Evolutionary conservation across 108 stramenopile genomes (phyloP), one percentile per base, ranked within the genome.

Genomic region (Mediolabrus comicus): DNA sequence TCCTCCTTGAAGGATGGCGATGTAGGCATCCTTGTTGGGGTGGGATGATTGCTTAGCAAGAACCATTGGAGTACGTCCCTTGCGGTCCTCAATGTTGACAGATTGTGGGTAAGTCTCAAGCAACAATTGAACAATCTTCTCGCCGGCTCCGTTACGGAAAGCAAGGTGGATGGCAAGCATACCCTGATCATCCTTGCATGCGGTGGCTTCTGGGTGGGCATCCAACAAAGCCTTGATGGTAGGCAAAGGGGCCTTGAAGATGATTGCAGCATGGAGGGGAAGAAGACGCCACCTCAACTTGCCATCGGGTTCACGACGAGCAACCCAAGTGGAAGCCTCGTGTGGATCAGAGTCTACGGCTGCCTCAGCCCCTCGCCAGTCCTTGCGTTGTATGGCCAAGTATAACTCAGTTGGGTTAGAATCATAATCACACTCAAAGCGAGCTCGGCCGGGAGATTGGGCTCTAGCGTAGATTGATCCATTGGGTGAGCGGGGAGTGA

Each of bases 91-190:
- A 9, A 92, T 80, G 13, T 91, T 83, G 25, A 90, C 72, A 36
- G 89, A 86, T 46, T 91, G 76, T 17, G 94, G 94, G 53, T 80
- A 91, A 4, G 91, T 87, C 39, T 77, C 56, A 53, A 92, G 82
- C 27, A 95, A 65, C 29, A 86, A 26, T 25, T 85, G 67, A 31
- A 89, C 85, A 32, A 83, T 62, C 6, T 62, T 65, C 32, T 82
- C 87, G 9, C 69, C 51, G 12, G 81, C 75, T 11, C 87, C 90
- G 32, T 86, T 83, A 31, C 89, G 88, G 59, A 91, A 91, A 17
- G 91, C 90, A 55, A 95, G 71, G 62, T 95, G 94, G 35, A 95
- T 58, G 9, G 94, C 87, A 24, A 92, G 78, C 91, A 92, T 92
- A 32, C 90, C 91, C 74, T 92, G 89, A 51, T 95, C 94, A 51